These are phyloP conservation scores for Colletotrichum eremochloae DNA, from an alignment of 2,329 filamentous ascomycete species.

Conservation along the genomic window DNA sequence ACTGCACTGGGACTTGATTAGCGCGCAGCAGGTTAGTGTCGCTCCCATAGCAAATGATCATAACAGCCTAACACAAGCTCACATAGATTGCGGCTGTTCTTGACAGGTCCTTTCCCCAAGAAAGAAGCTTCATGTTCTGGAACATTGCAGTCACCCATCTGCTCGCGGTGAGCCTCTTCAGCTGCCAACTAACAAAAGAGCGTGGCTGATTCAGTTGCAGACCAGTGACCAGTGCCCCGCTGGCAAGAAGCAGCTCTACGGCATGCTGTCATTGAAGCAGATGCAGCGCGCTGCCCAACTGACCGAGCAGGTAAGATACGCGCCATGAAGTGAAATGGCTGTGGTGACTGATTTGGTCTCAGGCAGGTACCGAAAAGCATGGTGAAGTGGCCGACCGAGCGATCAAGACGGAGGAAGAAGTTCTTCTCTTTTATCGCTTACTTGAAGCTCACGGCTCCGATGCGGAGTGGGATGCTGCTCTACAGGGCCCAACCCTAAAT, in stretches of 20 bases:
- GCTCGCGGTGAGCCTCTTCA: constrained; percentile 59
- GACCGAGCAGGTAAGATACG: constrained; percentile 56
- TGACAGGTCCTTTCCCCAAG: constrained; percentile 64
- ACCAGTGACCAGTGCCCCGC: constrained; percentile 61
- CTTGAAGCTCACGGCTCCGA: constrained; percentile 58
- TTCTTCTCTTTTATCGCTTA: constrained; percentile 63
- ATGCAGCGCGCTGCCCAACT: constrained; percentile 63
- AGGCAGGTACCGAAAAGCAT: constrained; percentile 19
- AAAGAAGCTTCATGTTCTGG: constrained; percentile 65
- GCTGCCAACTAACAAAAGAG: no score
- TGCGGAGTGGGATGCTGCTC: constrained; percentile 57
- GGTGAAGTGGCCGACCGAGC: constrained; percentile 46
- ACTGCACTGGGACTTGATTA: constrained; percentile 67
- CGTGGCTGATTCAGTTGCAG: constrained; percentile 47
- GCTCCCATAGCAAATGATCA: neutral
- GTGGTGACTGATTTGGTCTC: neutral
- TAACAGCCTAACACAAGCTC: neutral
- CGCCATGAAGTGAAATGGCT: neutral
- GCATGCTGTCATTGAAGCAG: constrained; percentile 64
- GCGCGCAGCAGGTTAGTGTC: constrained; percentile 66
- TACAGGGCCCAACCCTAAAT: constrained; percentile 55
- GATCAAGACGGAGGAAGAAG: constrained; percentile 64
- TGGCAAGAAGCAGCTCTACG: constrained; percentile 65
- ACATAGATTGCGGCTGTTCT: constrained; percentile 66
- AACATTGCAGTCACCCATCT: constrained; percentile 68